Evolutionary conservation across 371 early-diverging fungal species (phyloP).

Genomic region (Mucor sp.): DNA sequence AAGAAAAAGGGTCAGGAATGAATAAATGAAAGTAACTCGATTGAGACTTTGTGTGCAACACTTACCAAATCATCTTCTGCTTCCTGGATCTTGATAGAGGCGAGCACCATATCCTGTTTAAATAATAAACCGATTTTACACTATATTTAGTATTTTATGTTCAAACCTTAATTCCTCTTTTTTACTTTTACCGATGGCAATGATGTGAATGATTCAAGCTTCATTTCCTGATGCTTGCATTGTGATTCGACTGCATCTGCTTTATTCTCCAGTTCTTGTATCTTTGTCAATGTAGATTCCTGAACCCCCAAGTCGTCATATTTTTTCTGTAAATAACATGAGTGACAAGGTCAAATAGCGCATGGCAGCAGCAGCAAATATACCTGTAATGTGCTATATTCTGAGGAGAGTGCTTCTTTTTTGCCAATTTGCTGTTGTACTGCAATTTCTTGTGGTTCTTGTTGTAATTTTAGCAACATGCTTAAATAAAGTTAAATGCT

Average conservation of each 20-base stretch:
- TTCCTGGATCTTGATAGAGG: constrained; percentile 17
- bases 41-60: neutral
- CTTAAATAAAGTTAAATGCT: neutral
- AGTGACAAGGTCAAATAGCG: neutral
- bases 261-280: constrained; percentile 8
- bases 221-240: neutral
- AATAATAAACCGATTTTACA: neutral
- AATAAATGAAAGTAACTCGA: neutral
- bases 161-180: neutral
- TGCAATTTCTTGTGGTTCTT: neutral
- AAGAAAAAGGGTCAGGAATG: neutral
- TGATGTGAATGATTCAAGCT: neutral
- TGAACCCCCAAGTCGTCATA: neutral
- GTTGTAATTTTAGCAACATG: constrained; percentile 6
- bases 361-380: neutral
- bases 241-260: neutral
- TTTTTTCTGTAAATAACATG: constrained; percentile 1
- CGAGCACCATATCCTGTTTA: constrained; percentile 19
- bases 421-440: neutral
- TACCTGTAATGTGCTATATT: neutral
- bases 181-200: constrained; percentile 10
- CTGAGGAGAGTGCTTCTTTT: neutral
- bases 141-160: neutral
- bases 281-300: neutral
- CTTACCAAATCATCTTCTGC: constrained; percentile 21